These are phyloP conservation scores for Pseudovirgaria hyperparasitica DNA, from an alignment of 2,329 filamentous ascomycete genomes.

Conservation along the genomic window DNA sequence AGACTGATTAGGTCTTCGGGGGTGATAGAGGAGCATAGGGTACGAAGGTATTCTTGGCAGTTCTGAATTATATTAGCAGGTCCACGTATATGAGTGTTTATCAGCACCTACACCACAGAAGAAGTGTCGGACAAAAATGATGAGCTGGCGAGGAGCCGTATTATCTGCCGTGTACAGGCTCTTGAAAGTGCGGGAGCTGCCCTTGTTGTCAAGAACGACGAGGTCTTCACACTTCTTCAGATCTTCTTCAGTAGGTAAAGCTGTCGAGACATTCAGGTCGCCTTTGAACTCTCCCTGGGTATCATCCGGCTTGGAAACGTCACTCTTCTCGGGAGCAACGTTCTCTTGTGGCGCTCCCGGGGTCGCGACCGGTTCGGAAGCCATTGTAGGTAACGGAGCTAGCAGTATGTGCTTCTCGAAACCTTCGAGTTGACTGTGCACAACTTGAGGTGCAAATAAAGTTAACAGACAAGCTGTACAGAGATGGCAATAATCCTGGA, in stretches of 20 bases:
- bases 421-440: no score
- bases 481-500: no score
- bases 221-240: constrained; percentile 17
- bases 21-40: constrained; percentile 45
- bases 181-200: constrained; percentile 22
- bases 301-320: constrained; percentile 18
- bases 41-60: constrained; percentile 62
- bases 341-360: no score
- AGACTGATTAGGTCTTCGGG: constrained; percentile 32
- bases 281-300: constrained; percentile 19
- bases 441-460: no score
- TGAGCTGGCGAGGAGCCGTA: constrained; percentile 39
- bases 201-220: constrained; percentile 22
- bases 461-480: no score
- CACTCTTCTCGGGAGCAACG: constrained; percentile 19
- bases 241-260: constrained; percentile 19
- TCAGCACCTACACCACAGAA: constrained; percentile 58
- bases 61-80: constrained; percentile 35
- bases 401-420: no score
- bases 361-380: no score
- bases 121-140: constrained; percentile 69
- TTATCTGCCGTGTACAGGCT: constrained; percentile 22
- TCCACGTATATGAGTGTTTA: not conserved
- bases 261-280: constrained; percentile 23
- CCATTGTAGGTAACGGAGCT: no score